A percentile compares a stretch with the other conserved stretches of the same genome.
These are phyloP conservation scores for Pilaira anomala DNA, from an alignment of 192 early-diverging fungal species.

Conservation along the genomic window DNA sequence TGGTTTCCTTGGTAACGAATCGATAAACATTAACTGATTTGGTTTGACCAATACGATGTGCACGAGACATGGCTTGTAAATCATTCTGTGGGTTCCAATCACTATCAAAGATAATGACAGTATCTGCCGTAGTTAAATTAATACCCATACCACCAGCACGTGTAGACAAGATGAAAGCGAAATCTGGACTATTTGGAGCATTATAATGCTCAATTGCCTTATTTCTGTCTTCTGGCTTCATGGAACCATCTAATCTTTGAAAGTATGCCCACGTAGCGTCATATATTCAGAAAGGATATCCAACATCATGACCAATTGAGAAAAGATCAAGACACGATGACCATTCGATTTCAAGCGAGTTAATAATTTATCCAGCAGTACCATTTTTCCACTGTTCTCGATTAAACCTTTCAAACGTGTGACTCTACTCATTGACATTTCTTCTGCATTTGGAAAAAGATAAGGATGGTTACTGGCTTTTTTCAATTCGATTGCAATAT, in stretches of 20 bases:
- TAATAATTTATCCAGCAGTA: slow-evolving; percentile 92
- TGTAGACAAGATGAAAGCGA: slow-evolving; percentile 96
- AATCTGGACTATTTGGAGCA: slow-evolving; percentile 87
- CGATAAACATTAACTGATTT: slow-evolving; percentile 97
- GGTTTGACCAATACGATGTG: slow-evolving; percentile 97
- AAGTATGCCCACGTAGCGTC: slow-evolving; percentile 79
- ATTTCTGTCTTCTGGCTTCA: slow-evolving; percentile 84
- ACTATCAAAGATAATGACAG: slow-evolving; percentile 93
- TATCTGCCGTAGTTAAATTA: slow-evolving; percentile 95
- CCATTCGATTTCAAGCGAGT: slow-evolving; percentile 85
- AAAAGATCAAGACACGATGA: slow-evolving; percentile 97
- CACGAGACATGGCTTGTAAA: slow-evolving; percentile 96
- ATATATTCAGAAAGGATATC: slow-evolving; percentile 97
- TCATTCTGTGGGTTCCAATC: slow-evolving; percentile 98
- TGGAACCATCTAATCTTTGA: slow-evolving; percentile 93
- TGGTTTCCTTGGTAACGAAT: slow-evolving; percentile 94
- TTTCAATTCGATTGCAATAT: slow-evolving; percentile 95
- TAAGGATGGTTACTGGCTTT: slow-evolving; percentile 97
- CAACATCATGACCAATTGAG: slow-evolving; percentile 96
- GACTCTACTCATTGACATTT: slow-evolving; percentile 51
- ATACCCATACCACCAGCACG: slow-evolving; percentile 96
- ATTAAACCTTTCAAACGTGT: slow-evolving; percentile 82
- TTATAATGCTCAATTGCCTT: slow-evolving; percentile 97
- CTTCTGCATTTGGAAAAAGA: slow-evolving; percentile 79
- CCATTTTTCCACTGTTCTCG: slow-evolving; percentile 96